Evolutionary conservation across 352 stramenopile genomes (phyloP), one percentile per base, ranked within the genome.

Genomic region (Aphanomyces stellatus): DNA sequence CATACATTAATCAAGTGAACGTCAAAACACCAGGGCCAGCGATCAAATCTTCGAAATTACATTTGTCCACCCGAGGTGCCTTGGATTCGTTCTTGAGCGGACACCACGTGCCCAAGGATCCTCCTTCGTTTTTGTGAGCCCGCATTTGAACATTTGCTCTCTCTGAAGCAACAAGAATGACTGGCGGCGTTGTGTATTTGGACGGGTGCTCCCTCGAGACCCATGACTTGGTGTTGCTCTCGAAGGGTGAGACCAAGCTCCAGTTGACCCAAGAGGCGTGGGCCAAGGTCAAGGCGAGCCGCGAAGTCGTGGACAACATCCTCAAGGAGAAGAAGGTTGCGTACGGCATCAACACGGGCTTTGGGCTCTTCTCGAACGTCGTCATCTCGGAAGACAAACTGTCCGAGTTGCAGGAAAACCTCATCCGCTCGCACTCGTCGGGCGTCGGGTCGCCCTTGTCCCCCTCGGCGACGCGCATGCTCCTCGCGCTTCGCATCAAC

Each of bases 331-430:
- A 74, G 25, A 79, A 80, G 40, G 86, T 95, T 30, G 87, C 82
- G 19, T 96, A 96, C 77, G 88, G 88, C 60, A 96, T 96, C 80
- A 96, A 96, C 78, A 96, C 88, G 69, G 88, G 87, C 71, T 96
- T 96, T 65, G 88, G 88, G 1, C 77, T 94, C 61, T 96, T 96
- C 76, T 93, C 81, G 41, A 93, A 96, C 68, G 87, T 96, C 53
- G 84, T 95, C 72, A 91, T 96, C 63, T 77, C 75, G 34, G 75
- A 81, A 40, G 80, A 93, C 57, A 90, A 95, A 71, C 81, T 96
- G 60, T 80, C 78, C 10, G 80, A 93, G 73, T 69, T 96, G 57
- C 87, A 96, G 60, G 82, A 91, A 57, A 90, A 92, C 79, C 72
- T 90, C 69, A 92, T 90, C 72, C 79, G 80, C 46, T 91, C 82